Percentiles rank a stretch among this genome's conserved stretches.
phyloP scores from a whole-genome alignment of 2,329 filamentous ascomycete genomes.

The Trichophyton simii region DNA sequence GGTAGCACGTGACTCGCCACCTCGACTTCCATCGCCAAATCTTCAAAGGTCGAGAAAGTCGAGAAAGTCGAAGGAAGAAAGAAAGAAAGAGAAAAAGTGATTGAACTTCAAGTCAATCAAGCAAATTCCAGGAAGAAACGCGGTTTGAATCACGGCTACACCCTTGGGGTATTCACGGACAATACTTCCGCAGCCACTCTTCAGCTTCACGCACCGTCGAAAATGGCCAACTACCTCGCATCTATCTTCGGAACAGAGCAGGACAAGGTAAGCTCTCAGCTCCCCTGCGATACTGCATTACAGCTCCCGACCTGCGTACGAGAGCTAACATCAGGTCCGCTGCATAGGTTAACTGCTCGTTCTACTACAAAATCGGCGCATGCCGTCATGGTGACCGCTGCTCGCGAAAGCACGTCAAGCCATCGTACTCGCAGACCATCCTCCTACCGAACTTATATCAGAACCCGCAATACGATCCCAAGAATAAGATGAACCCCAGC shows the following conservation, averaged over 20 bases:
- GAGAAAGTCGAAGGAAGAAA: background rate
- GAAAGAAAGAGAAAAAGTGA: background rate
- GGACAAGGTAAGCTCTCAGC: constrained; percentile 51
- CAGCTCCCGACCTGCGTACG: background rate
- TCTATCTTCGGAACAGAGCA: constrained; percentile 99
- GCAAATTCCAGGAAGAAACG: background rate
- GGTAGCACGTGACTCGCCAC: background rate
- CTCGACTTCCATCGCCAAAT: background rate
- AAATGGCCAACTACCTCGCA: constrained; percentile 95
- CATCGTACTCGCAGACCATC: constrained; percentile 93
- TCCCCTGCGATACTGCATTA: background rate
- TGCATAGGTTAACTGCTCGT: constrained; percentile 75
- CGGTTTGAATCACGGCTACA: background rate
- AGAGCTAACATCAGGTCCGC: constrained; percentile 13
- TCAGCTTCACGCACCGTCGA: constrained; percentile 12
- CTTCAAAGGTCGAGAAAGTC: background rate
- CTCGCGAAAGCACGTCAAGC: constrained; percentile 97
- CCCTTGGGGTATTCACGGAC: background rate
- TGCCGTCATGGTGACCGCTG: constrained; percentile 97
- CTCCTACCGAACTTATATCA: constrained; percentile 98
- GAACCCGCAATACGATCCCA: constrained; percentile 92
- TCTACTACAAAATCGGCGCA: constrained; percentile 99
- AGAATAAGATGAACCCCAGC: constrained; percentile 89
- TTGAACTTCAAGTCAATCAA: background rate
- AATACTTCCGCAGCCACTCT: background rate